Base-by-base conservation (phyloP, 2,329 filamentous ascomycete species). In the Corynespora cassiicola region DNA sequence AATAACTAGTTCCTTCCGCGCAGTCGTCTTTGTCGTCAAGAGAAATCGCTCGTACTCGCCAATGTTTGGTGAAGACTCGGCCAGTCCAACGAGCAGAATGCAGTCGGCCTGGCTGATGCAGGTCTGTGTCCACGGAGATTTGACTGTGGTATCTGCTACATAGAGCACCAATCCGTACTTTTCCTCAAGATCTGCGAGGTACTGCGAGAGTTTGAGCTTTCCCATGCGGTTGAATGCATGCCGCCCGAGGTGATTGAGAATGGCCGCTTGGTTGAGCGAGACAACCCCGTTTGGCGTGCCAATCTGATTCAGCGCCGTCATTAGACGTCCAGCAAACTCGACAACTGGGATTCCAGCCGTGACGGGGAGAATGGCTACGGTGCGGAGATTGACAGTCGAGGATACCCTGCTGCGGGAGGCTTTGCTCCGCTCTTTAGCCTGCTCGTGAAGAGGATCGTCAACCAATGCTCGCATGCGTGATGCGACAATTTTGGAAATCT, bases 211-310 rank as follows among this genome's bases (percentile, higher is more conserved):
- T 69, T 95, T 96, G 18, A 99, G 75, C 69, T 96, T 97, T 5
- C 94, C 94, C 87, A 99, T 97, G 55, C 87, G 88, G 69, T 88
- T 97, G 66, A 99, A 99, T 0, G 95, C 94, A 68, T 99, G 90
- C 48, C 94, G 87, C 18, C 95, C 94, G 1, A 99, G 79, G 64
- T 99, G 95, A 52, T 95, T 96, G 34, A 99, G 71, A 54, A 99
- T 96, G 2, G 90, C 89, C 3, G 90, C 86, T 69, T 99, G 92
- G 50, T 96, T 96, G 10, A 99, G 78, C 0, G 89, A 91, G 0
- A 90, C 95, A 3, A 95, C 90, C 1, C 92, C 91, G 56, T 95
- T 95, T 0, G 87, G 82, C 11, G 90, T 86, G 4, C 92, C 91
- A 45, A 97, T 89, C 65, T 99, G 92, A 7, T 85, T 82, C 15